Conservation (phyloP, 2,329 filamentous ascomycete genomes). For the Phoma herbarum region DNA sequence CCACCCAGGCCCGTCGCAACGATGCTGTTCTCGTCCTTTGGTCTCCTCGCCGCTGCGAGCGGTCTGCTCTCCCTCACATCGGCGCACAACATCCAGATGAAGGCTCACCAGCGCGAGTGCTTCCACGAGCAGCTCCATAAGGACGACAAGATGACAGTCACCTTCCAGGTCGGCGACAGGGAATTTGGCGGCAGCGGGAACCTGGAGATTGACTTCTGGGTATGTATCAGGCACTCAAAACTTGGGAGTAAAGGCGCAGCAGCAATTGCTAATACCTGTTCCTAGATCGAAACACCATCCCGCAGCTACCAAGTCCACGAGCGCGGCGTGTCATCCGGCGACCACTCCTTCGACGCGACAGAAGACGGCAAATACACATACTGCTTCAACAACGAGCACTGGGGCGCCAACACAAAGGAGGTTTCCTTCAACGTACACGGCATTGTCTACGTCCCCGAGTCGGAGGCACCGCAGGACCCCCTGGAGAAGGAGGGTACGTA, state of each 20-base stretch:
- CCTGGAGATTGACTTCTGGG: constrained; percentile 97
- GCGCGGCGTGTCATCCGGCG: constrained; percentile 84
- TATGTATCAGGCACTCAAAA: constrained; percentile 55
- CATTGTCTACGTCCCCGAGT: constrained; percentile 94
- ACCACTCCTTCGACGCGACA: constrained; percentile 88
- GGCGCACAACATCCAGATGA: constrained; percentile 96
- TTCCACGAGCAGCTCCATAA: constrained; percentile 93
- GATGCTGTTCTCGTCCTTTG: constrained; percentile 50
- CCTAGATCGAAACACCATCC: constrained; percentile 78
- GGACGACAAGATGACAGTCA: constrained; percentile 98
- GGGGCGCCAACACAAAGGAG: constrained; percentile 95
- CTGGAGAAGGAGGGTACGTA: constrained; percentile 84
- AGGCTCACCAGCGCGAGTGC: constrained; percentile 93
- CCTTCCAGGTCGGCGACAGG: constrained; percentile 95
- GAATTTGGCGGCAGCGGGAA: constrained; percentile 96
- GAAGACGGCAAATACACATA: constrained; percentile 91
- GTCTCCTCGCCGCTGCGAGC: constrained; percentile 57
- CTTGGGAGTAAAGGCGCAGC: no score
- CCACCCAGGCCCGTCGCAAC: constrained; percentile 24
- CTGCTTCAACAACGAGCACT: constrained; percentile 99
- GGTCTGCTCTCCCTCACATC: constrained; percentile 69
- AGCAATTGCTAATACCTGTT: constrained; percentile 18
- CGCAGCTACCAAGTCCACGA: constrained; percentile 81
- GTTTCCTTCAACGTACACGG: constrained; percentile 99
- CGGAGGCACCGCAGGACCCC: constrained; percentile 83